Evolutionary conservation across 495 filamentous ascomycete genomes (phyloP).

Genomic region (Neurospora sp.): DNA sequence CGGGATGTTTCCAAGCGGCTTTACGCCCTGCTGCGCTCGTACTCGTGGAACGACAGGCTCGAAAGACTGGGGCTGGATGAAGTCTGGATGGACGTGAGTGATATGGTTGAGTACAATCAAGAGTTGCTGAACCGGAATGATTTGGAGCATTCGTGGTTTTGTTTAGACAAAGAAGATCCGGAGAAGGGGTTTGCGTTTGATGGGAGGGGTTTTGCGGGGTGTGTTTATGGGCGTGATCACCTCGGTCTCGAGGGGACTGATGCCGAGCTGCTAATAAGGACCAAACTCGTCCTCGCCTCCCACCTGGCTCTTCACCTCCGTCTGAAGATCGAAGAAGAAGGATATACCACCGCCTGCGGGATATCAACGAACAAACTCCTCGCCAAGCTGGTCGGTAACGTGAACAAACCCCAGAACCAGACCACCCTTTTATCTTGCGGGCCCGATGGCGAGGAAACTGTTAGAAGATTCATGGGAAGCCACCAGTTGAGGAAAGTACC

Average conservation of each 20-base stretch:
- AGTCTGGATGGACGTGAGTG: slow-evolving; percentile 65
- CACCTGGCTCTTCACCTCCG: slow-evolving; percentile 69
- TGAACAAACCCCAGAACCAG: slow-evolving; percentile 78
- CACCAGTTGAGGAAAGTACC: slow-evolving; percentile 77
- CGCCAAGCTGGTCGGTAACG: slow-evolving; percentile 73
- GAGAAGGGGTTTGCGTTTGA: slow-evolving; percentile 71
- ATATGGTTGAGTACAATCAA: slow-evolving; percentile 73
- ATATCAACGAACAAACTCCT: slow-evolving; percentile 77
- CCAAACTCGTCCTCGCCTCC: slow-evolving; percentile 55
- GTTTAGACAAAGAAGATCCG: slow-evolving; percentile 63
- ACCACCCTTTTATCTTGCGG: slow-evolving; percentile 53
- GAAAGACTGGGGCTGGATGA: slow-evolving; percentile 87
- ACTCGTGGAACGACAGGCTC: slow-evolving; percentile 63
- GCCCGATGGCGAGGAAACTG: slow-evolving; percentile 43
- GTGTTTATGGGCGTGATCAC: slow-evolving; percentile 12
- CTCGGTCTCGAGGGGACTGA: background rate
- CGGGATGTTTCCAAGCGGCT: slow-evolving; percentile 75
- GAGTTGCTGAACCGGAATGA: slow-evolving; percentile 57
- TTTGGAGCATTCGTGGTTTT: slow-evolving; percentile 63
- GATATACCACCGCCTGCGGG: slow-evolving; percentile 80
- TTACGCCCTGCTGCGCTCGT: slow-evolving; percentile 55
- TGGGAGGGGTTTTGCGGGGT: slow-evolving; percentile 43
- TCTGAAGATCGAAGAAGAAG: slow-evolving; percentile 59
- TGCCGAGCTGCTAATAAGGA: slow-evolving; percentile 23
- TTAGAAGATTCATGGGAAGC: slow-evolving; percentile 58